Evolutionary conservation across 2,329 filamentous ascomycete genomes (phyloP), one percentile per base, ranked within the genome.

Genomic region (Arachnopeziza araneosa): DNA sequence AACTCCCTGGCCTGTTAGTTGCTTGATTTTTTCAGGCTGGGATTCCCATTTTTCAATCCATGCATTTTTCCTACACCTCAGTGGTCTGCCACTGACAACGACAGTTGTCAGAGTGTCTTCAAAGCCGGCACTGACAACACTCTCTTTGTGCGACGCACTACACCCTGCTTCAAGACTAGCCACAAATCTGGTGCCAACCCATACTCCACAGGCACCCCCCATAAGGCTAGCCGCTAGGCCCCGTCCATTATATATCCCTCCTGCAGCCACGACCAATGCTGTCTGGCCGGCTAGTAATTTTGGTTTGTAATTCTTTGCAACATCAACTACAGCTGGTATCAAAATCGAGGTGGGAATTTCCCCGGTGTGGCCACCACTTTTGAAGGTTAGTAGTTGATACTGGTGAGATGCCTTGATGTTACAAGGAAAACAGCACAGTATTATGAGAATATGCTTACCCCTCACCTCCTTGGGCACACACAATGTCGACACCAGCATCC

Each of bases 121-220:
- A 69, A 91, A 93, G 12, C 79, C 81, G 59, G 91, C 93, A n/a
- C 76, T 78, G 1, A 96, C 88, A 0, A 97, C 92, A 30, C 87
- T 88, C 67, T 88, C 79, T 78, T 97, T 97, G 75, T 97, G 93
- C 77, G 86, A 78, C 67, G 88, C 81, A 72, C 87, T 90, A 70
- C 91, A 93, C 19, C 87, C 88, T 0, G 92, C 92, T 77, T 97
- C 93, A 36, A 79, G 80, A 9, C 84, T 85, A 1, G 93, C 93
- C 19, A 97, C 91, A 74, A 97, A 97, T 22, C 93, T 81, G 62
- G 93, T 97, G 26, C 93, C 93, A 1, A 98, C 93, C 93, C 93
- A 98, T 1, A 96, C 93, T 12, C 90, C 93, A 2, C 83, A 80
- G 1, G 93, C 93, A 19, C 93, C 93, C 71, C 95, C 89, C 86